A percentile compares a stretch with the other conserved stretches of the same genome.
Conservation (phyloP, 306 rosid genomes). For the Betula pendula region DNA sequence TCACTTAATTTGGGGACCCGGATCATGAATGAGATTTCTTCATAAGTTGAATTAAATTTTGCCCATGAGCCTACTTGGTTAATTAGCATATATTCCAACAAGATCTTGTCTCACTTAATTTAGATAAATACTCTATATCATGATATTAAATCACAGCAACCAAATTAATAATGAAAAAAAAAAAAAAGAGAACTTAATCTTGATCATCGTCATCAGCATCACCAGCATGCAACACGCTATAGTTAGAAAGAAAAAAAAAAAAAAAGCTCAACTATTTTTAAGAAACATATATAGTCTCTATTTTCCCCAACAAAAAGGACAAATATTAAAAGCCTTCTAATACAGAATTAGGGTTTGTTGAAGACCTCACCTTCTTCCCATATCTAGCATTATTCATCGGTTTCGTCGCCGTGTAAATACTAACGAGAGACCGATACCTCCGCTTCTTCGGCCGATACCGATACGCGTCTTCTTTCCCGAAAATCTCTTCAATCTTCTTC, state of each 20-base stretch:
- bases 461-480: slow-evolving; percentile 45
- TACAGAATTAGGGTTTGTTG: not conserved
- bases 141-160: not conserved
- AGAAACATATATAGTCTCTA: not conserved
- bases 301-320: not conserved
- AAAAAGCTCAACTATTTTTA: not conserved
- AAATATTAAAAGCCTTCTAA: not conserved
- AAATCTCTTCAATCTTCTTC: slow-evolving; percentile 51
- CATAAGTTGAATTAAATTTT: not conserved
- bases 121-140: not conserved
- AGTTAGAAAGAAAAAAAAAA: too few relatives aligned
- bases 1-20: not conserved
- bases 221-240: not conserved
- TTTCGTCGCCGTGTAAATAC: slow-evolving; percentile 43
- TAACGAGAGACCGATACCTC: slow-evolving; percentile 47
- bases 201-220: not conserved
- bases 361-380: slow-evolving; percentile 13
- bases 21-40: not conserved
- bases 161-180: not conserved
- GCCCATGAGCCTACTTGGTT: not conserved
- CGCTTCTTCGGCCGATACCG: slow-evolving; percentile 30
- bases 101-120: not conserved
- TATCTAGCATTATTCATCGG: slow-evolving; percentile 15
- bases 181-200: not conserved
- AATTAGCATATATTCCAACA: not conserved